A percentile compares a stretch with the other conserved stretches of the same genome.
phyloP scores from a whole-genome alignment of 2,329 filamentous ascomycete species.

The Cladophialophora chaetospira region DNA sequence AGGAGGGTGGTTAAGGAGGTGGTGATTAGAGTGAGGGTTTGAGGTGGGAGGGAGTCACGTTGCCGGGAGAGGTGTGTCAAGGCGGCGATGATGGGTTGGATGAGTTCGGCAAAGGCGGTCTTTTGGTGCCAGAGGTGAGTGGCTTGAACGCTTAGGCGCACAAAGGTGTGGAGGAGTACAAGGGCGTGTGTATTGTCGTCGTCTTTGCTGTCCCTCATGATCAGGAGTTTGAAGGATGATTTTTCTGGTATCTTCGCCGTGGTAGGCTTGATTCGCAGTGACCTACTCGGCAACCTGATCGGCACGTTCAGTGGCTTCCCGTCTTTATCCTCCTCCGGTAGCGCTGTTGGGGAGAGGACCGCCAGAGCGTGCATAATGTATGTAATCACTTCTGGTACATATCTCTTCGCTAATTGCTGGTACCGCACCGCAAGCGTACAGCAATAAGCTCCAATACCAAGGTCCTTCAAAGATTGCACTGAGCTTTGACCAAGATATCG shows the following conservation, averaged over 20 bases:
- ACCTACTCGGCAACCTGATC: constrained; percentile 43
- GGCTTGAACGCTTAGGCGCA: constrained; percentile 67
- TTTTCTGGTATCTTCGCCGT: constrained; percentile 49
- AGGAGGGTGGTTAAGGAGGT: constrained; percentile 42
- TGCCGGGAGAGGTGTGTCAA: constrained; percentile 58
- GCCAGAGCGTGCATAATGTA: constrained; percentile 75
- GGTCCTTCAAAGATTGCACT: constrained; percentile 65
- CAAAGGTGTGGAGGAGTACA: constrained; percentile 42
- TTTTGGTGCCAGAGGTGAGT: constrained; percentile 74
- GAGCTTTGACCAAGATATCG: constrained; percentile 80
- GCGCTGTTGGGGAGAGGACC: constrained; percentile 53
- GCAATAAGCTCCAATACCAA: constrained; percentile 75
- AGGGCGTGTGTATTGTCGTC: constrained; percentile 1
- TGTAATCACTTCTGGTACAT: constrained; percentile 83
- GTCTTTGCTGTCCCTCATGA: constrained; percentile 2
- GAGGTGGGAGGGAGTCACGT: constrained; percentile 49
- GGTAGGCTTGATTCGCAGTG: constrained; percentile 51
- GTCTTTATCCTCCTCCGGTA: constrained; percentile 16
- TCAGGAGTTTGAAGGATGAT: constrained; percentile 52
- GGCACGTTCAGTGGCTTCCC: constrained; percentile 22
- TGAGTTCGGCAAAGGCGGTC: constrained; percentile 75
- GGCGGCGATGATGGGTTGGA: constrained; percentile 63
- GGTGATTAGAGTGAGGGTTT: constrained; percentile 59
- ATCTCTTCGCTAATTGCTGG: constrained; percentile 79
- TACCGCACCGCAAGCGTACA: constrained; percentile 78